These are phyloP conservation scores for Elaphomyces granulatus DNA, from an alignment of 495 filamentous ascomycete species.

Conservation along the genomic window DNA sequence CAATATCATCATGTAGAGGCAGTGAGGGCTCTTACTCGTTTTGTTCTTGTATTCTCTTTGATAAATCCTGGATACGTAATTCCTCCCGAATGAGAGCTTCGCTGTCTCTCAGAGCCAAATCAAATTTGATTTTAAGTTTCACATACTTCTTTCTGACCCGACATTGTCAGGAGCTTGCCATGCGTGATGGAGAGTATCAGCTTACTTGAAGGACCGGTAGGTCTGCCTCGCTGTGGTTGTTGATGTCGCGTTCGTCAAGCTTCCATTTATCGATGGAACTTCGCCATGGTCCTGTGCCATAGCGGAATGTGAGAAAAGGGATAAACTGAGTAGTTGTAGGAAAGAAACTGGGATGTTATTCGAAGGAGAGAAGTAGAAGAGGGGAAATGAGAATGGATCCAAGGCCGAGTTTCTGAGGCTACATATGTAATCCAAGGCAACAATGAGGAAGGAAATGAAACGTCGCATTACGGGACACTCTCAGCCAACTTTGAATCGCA, in stretches of 20 bases:
- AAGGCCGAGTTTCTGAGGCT: too few relatives aligned
- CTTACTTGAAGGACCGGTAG: constrained; percentile 32
- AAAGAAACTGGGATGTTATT: neutral
- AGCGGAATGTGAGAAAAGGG: constrained; percentile 4
- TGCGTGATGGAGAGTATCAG: constrained; percentile 31
- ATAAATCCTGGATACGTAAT: constrained; percentile 58
- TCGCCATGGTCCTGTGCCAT: constrained; percentile 24
- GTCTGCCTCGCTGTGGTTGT: constrained; percentile 21
- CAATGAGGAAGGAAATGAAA: too few relatives aligned
- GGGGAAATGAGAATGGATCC: too few relatives aligned
- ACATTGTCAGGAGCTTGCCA: too few relatives aligned
- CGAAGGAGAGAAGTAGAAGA: neutral
- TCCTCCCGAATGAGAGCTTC: constrained; percentile 65
- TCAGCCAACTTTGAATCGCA: too few relatives aligned
- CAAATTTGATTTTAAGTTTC: constrained; percentile 79
- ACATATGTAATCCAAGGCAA: too few relatives aligned
- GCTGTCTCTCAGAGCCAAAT: constrained; percentile 64
- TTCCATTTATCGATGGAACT: constrained; percentile 14
- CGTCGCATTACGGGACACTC: too few relatives aligned
- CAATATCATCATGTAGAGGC: neutral
- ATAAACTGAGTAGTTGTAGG: neutral
- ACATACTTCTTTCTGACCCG: constrained; percentile 92
- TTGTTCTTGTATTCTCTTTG: constrained; percentile 67
- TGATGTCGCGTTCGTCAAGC: constrained; percentile 21
- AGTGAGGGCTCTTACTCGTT: constrained; percentile 48